Percentiles rank a stretch among this genome's conserved stretches.
These are phyloP conservation scores for Poa pratensis DNA, from an alignment of 176 grass and related monocot genomes.

Conservation along the genomic window DNA sequence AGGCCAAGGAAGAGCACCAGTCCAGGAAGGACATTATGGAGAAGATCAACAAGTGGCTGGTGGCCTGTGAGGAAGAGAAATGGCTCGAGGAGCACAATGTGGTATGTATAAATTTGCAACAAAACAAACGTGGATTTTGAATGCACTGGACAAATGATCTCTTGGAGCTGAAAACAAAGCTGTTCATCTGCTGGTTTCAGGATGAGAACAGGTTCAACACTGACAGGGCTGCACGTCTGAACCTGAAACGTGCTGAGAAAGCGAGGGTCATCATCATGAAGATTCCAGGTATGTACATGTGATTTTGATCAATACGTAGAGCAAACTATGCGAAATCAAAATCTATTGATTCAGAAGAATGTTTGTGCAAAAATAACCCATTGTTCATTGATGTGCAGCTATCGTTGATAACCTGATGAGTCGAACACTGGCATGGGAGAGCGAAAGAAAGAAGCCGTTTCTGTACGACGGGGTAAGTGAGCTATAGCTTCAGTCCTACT, in stretches of 20 bases:
- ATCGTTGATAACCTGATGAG: conserved; percentile 62
- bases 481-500: not conserved
- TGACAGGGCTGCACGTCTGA: conserved; percentile 58
- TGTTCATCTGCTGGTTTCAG: conserved; percentile 20
- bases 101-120: conserved; percentile 27
- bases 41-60: conserved; percentile 69
- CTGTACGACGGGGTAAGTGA: conserved; percentile 59
- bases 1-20: conserved; percentile 49
- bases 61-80: conserved; percentile 68
- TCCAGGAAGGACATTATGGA: conserved; percentile 75
- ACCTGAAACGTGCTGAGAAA: conserved; percentile 71
- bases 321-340: too few relatives aligned
- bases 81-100: conserved; percentile 58
- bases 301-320: not conserved
- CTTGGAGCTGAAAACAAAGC: not conserved
- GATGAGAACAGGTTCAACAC: conserved; percentile 66
- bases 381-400: not conserved
- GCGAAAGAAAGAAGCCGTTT: conserved; percentile 60
- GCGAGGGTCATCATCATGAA: conserved; percentile 57
- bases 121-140: not conserved
- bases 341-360: not conserved
- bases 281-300: conserved; percentile 49
- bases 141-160: not conserved
- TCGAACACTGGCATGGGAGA: conserved; percentile 63
- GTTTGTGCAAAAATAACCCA: not conserved